A percentile compares a stretch with the other conserved stretches of the same genome.
phyloP scores from a whole-genome alignment of 768 basidiomycete genomes.

The Boletus huronensis region DNA sequence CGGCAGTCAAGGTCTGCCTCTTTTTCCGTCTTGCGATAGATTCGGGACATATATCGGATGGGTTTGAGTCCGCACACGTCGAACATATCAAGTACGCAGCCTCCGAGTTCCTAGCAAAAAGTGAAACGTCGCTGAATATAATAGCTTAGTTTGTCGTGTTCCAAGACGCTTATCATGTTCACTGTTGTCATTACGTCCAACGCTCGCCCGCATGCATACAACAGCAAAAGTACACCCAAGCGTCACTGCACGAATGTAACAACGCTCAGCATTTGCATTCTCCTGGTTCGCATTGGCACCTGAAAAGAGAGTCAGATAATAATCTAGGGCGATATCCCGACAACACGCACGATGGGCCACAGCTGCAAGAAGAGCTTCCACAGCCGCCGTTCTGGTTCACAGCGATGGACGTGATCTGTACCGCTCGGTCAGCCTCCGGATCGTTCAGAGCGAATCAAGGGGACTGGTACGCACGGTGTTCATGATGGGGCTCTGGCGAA shows the following conservation, averaged over 20 bases:
- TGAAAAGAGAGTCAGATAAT: not conserved
- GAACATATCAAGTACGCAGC: not conserved
- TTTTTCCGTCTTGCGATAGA: not conserved
- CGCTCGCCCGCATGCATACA: not conserved
- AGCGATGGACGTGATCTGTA: not conserved
- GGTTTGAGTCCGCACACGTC: not conserved
- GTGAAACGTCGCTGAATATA: too few relatives aligned
- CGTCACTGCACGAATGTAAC: too few relatives aligned
- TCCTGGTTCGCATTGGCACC: not conserved
- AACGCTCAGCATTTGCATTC: not conserved
- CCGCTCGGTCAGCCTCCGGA: not conserved
- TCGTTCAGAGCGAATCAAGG: not conserved
- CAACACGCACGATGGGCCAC: not conserved
- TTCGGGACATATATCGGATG: not conserved
- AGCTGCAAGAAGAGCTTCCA: not conserved
- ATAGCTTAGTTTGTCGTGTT: too few relatives aligned
- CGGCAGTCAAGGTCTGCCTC: not conserved
- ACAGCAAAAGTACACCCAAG: not conserved
- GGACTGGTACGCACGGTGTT: not conserved
- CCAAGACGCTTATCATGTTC: not conserved
- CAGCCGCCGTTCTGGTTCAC: conserved; percentile 8
- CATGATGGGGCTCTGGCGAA: too few relatives aligned
- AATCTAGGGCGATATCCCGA: not conserved
- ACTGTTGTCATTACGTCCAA: not conserved
- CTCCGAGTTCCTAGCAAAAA: too few relatives aligned